Conservation (phyloP, 371 early-diverging fungal genomes). For the Parasitella parasitica region DNA sequence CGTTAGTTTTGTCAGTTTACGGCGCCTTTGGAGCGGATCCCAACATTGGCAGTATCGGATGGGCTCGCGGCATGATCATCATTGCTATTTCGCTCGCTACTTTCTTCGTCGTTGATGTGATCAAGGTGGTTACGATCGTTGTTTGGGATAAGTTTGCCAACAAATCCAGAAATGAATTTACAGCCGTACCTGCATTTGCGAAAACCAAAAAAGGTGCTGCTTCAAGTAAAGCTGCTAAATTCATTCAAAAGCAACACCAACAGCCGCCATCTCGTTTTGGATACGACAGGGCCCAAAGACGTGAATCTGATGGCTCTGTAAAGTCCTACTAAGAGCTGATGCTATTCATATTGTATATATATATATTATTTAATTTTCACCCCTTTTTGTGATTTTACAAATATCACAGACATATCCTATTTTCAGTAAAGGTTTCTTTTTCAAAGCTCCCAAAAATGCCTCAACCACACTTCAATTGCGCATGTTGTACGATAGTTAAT, state of each 20-base stretch:
- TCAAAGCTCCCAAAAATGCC: too few species aligned
- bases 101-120: constrained; percentile 77
- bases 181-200: constrained; percentile 4
- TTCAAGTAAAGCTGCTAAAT: constrained; percentile 19
- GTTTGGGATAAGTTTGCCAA: constrained; percentile 56
- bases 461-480: too few species aligned
- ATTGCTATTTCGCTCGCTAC: constrained; percentile 69
- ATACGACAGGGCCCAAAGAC: constrained; percentile 38
- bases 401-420: too few species aligned
- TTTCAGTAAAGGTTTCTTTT: too few species aligned
- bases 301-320: constrained; percentile 34
- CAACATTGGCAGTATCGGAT: constrained; percentile 50
- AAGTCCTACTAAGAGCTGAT: constrained; percentile 23
- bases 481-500: too few species aligned
- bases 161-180: background rate
- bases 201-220: constrained; percentile 6
- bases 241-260: constrained; percentile 21
- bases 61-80: constrained; percentile 59
- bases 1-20: constrained; percentile 83
- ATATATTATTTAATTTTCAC: too few species aligned
- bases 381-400: too few species aligned
- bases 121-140: constrained; percentile 78
- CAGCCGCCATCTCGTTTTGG: constrained; percentile 24
- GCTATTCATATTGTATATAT: background rate
- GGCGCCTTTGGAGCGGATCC: constrained; percentile 44